These are phyloP conservation scores for Populus tomentosa DNA, from an alignment of 441 rosid species.

Conservation along the genomic window DNA sequence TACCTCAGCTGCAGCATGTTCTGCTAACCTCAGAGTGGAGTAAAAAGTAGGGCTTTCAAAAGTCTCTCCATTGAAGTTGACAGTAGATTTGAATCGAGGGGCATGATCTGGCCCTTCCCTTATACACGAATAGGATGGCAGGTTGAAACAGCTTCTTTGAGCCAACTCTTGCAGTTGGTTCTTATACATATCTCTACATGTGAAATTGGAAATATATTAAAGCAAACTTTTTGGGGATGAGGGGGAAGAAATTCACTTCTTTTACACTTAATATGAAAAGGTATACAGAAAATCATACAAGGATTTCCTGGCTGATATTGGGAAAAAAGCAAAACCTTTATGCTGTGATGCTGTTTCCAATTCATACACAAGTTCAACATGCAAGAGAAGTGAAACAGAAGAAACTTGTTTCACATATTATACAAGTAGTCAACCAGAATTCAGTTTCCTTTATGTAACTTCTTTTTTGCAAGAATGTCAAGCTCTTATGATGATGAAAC, in stretches of 20 bases:
- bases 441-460: not conserved
- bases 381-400: not conserved
- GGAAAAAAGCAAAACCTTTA: not conserved
- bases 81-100: conserved; percentile 78
- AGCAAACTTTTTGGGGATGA: not conserved
- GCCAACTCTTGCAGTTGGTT: conserved; percentile 65
- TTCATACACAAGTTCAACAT: not conserved
- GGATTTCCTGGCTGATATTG: not conserved
- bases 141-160: conserved; percentile 38
- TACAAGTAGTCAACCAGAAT: not conserved
- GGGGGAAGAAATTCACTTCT: not conserved
- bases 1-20: conserved; percentile 78
- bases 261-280: not conserved
- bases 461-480: not conserved
- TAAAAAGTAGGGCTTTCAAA: conserved; percentile 73
- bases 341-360: not conserved
- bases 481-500: not conserved
- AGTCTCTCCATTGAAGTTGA: conserved; percentile 80
- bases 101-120: conserved; percentile 91
- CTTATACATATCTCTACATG: conserved; percentile 49
- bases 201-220: not conserved
- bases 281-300: not conserved
- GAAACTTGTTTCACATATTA: not conserved
- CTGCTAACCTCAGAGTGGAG: conserved; percentile 70
- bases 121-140: conserved; percentile 74